Evolutionary conservation across 352 stramenopile genomes (phyloP).

Genomic region (Globisporangium carolinianum): DNA sequence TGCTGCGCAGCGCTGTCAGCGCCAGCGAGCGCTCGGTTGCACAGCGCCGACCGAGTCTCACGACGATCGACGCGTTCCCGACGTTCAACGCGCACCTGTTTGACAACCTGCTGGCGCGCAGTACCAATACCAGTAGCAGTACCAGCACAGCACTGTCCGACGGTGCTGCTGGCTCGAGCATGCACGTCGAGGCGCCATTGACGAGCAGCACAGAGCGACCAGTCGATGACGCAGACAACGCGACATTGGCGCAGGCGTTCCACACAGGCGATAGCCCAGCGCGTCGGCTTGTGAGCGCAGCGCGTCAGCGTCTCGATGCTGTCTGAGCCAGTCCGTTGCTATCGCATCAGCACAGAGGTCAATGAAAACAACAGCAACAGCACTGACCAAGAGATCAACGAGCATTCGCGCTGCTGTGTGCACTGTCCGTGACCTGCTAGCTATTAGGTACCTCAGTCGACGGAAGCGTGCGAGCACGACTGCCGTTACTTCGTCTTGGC

Average conservation of each 20-base stretch:
- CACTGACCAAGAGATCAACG: no score
- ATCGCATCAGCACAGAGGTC: no score
- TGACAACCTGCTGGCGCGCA: slow-evolving; percentile 16
- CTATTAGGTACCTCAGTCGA: neutral
- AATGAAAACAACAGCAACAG: no score
- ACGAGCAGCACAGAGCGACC: no score
- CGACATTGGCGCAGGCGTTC: slow-evolving; percentile 19
- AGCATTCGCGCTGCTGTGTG: no score
- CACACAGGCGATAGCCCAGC: slow-evolving; percentile 17
- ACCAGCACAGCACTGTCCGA: neutral
- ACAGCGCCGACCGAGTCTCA: slow-evolving; percentile 10
- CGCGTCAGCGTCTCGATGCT: slow-evolving; percentile 27
- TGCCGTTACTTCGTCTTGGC: slow-evolving; percentile 23
- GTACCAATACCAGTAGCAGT: neutral
- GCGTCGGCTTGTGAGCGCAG: slow-evolving; percentile 29
- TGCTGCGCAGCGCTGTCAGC: no score
- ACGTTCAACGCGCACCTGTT: slow-evolving; percentile 25
- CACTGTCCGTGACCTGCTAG: no score
- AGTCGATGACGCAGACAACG: slow-evolving; percentile 2
- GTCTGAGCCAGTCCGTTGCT: no score
- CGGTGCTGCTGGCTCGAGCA: neutral
- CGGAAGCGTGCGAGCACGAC: neutral
- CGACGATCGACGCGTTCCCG: slow-evolving; percentile 19
- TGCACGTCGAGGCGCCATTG: no score
- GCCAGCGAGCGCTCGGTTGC: neutral